These are phyloP conservation scores for Colletotrichum neosansevieriae DNA, from an alignment of 2,329 filamentous ascomycete genomes.

Conservation along the genomic window DNA sequence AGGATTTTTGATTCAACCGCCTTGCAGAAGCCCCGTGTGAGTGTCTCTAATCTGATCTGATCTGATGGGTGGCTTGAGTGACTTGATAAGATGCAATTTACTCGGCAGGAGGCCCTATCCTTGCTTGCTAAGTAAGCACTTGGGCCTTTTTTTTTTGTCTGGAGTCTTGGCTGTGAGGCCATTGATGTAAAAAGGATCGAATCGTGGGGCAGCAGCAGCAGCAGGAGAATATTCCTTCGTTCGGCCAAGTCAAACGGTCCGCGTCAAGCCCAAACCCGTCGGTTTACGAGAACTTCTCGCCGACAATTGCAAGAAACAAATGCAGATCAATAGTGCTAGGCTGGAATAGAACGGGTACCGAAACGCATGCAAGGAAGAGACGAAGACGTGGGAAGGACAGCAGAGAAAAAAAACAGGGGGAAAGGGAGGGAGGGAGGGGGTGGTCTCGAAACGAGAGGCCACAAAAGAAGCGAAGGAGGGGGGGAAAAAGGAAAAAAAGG, in stretches of 20 bases:
- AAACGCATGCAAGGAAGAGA: slow-evolving; percentile 14
- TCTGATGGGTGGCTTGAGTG: no score
- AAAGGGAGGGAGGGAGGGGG: slow-evolving; percentile 12
- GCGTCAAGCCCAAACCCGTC: slow-evolving; percentile 14
- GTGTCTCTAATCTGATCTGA: not conserved
- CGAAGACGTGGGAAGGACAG: slow-evolving; percentile 21
- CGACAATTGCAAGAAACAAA: slow-evolving; percentile 10
- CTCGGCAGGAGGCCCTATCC: not conserved
- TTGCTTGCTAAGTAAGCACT: not conserved
- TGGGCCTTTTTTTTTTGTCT: not conserved
- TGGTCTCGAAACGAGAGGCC: not conserved
- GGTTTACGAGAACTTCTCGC: slow-evolving; percentile 36
- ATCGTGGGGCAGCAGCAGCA: not conserved
- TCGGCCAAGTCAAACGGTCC: slow-evolving; percentile 3
- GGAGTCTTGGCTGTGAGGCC: slow-evolving; percentile 1
- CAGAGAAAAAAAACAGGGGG: not conserved
- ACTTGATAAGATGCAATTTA: no score
- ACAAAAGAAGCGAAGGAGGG: slow-evolving; percentile 8
- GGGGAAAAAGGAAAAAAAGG: slow-evolving; percentile 7
- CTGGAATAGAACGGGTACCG: slow-evolving; percentile 3
- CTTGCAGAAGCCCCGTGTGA: no score
- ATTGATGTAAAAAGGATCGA: not conserved
- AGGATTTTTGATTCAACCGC: not conserved
- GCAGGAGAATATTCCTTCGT: not conserved
- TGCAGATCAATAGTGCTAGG: slow-evolving; percentile 29